Percentiles rank a stretch among this genome's conserved stretches.
These are phyloP conservation scores for Cairneyella variabilis DNA, from an alignment of 495 filamentous ascomycete genomes.

Conservation along the genomic window DNA sequence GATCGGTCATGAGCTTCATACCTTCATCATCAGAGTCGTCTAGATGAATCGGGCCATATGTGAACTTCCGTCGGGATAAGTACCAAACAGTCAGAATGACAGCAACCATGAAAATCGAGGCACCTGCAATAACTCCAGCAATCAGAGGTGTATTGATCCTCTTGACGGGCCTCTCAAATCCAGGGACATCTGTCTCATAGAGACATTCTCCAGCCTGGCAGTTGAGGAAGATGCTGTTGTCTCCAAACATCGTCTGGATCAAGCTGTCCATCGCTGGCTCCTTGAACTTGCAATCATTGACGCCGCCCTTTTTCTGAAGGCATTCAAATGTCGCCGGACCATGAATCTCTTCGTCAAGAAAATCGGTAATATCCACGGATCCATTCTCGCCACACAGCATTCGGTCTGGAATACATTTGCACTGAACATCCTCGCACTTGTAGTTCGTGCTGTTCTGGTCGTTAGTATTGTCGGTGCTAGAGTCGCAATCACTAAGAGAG, in stretches of 20 bases:
- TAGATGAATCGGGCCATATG: slow-evolving; percentile 70
- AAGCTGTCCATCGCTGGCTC: slow-evolving; percentile 88
- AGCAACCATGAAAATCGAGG: slow-evolving; percentile 79
- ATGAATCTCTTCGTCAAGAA: slow-evolving; percentile 71
- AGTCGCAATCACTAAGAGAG: slow-evolving; percentile 74
- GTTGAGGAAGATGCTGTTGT: slow-evolving; percentile 76
- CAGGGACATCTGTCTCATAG: slow-evolving; percentile 85
- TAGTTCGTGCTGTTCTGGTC: slow-evolving; percentile 80
- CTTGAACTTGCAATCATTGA: slow-evolving; percentile 70
- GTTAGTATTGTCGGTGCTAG: slow-evolving; percentile 59
- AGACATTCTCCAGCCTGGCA: slow-evolving; percentile 90
- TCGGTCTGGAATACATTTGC: slow-evolving; percentile 82
- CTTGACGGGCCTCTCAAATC: slow-evolving; percentile 83
- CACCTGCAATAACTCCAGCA: slow-evolving; percentile 86
- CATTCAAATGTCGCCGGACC: slow-evolving; percentile 84
- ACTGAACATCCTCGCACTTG: slow-evolving; percentile 76
- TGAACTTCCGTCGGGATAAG: slow-evolving; percentile 68
- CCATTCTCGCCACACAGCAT: slow-evolving; percentile 91
- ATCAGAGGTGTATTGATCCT: slow-evolving; percentile 97
- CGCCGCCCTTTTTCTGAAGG: slow-evolving; percentile 54
- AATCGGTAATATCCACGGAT: slow-evolving; percentile 88
- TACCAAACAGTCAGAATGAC: slow-evolving; percentile 86
- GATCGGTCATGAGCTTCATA: slow-evolving; percentile 79
- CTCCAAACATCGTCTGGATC: slow-evolving; percentile 84
- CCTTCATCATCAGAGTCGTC: slow-evolving; percentile 91